Evolutionary conservation across 306 rosid species (phyloP), one percentile per base, ranked within the genome.

Genomic region (Vigna nakashimae): DNA sequence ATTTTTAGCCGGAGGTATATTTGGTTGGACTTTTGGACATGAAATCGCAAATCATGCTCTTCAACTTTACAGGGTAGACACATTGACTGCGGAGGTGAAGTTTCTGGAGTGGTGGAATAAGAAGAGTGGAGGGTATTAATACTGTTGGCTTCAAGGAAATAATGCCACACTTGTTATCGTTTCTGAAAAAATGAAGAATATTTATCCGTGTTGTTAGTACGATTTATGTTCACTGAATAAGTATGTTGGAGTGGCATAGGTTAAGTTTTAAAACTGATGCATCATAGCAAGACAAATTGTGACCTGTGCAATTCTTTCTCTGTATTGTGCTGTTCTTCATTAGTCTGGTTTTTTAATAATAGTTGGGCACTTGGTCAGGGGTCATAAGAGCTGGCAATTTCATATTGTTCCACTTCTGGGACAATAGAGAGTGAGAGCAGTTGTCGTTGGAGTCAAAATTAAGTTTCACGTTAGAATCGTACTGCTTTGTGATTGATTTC

Each of bases 51-150:
- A 87, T 79, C 98, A 92, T 74, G 45, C 89, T 18, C 85, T 89
- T 75, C 98, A 92, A 78, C 93, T 95, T 68, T 95, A 95, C 91
- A 89, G 80, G 87, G 53, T 91, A 65, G 98, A 92, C 89, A 87
- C 97, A 72, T 49, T 87, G 75, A 86, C 91, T 28, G 89, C 92
- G 2, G 92, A 89, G 79, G 85, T 79, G 5, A 92, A 89, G 92
- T 95, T 95, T 85, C 75, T 92, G 83, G 91, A 92, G 70, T 95
- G 98, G 98, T 90, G 97, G 94, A 78, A 82, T 74, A 78, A 62
- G 70, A 92, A 90, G 86, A 74, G 51, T n/a, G 87, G 87, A 72
- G 69, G 63, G 42, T 80, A 75, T 57, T 93, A 81, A 81, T 77
- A 49, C 40, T 67, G 59, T 51, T 74, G 20, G 74, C 81, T 40